Evolutionary conservation across 2,329 filamentous ascomycete species (phyloP).

Genomic region (Xylaria polymorpha): DNA sequence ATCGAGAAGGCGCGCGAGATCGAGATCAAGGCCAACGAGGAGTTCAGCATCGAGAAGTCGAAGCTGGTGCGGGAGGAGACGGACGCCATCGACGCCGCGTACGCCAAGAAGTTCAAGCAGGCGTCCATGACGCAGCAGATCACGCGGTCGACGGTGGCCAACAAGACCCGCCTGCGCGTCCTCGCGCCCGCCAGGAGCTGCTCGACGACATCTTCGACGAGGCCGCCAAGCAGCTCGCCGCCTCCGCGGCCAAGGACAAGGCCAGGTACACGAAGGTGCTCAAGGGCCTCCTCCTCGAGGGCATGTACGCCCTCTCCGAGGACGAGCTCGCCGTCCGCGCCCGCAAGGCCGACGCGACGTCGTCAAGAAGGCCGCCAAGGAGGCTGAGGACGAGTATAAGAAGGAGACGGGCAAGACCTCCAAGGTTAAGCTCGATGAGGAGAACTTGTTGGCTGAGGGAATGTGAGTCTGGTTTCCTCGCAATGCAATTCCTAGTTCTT

Average conservation of each 20-base stretch:
- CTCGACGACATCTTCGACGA: slow-evolving; percentile 90
- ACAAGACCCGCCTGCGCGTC: slow-evolving; percentile 93
- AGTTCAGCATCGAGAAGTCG: slow-evolving; percentile 98
- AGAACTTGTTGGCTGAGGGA: slow-evolving; percentile 80
- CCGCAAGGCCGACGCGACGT: slow-evolving; percentile 81
- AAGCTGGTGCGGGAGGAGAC: slow-evolving; percentile 98
- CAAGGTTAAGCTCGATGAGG: slow-evolving; percentile 79
- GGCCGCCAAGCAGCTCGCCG: slow-evolving; percentile 76
- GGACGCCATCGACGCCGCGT: slow-evolving; percentile 87
- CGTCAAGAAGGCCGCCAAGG: slow-evolving; percentile 81
- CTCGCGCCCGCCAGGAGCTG: slow-evolving; percentile 88
- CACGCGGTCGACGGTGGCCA: slow-evolving; percentile 93
- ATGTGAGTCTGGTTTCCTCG: slow-evolving; percentile 70
- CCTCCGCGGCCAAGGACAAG: slow-evolving; percentile 73
- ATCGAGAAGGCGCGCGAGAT: slow-evolving; percentile 97
- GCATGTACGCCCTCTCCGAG: slow-evolving; percentile 89
- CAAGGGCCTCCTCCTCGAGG: slow-evolving; percentile 87
- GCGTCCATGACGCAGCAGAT: slow-evolving; percentile 99
- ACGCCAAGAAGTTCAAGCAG: slow-evolving; percentile 99
- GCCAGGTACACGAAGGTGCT: slow-evolving; percentile 79
- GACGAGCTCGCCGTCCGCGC: slow-evolving; percentile 78
- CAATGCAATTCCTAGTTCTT: background rate
- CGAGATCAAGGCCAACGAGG: slow-evolving; percentile 97
- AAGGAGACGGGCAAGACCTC: slow-evolving; percentile 77
- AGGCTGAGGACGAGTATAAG: slow-evolving; percentile 86